phyloP scores from a whole-genome alignment of 2,329 filamentous ascomycete species.

The Calonectria pauciramosa region DNA sequence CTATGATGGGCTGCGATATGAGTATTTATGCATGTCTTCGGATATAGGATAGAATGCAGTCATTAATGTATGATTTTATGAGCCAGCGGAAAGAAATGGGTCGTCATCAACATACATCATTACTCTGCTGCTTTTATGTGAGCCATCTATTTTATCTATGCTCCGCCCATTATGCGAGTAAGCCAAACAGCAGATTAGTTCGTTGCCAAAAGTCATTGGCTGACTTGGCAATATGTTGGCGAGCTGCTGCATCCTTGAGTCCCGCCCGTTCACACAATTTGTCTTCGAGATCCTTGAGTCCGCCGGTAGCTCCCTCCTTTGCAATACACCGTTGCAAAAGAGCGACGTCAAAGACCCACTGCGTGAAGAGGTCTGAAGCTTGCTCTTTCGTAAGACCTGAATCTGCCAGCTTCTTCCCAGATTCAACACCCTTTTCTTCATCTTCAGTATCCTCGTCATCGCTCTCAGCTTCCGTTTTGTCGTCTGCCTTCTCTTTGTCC shows the following conservation, averaged over 20 bases:
- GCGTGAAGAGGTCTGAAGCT: conserved; percentile 64
- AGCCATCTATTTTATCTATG: conserved; percentile 26
- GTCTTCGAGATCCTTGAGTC: conserved; percentile 61
- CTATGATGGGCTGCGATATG: conserved; percentile 62
- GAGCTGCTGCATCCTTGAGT: conserved; percentile 63
- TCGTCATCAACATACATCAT: conserved; percentile 10
- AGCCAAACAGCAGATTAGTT: conserved; percentile 84
- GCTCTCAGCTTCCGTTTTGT: conserved; percentile 24
- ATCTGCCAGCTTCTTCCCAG: conserved; percentile 4
- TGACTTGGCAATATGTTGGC: conserved; percentile 70
- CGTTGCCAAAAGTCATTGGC: conserved; percentile 86
- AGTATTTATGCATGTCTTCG: neutral
- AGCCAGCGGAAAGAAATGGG: neutral
- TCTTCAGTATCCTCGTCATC: conserved; percentile 30
- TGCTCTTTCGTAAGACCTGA: conserved; percentile 40
- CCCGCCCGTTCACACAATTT: conserved; percentile 60
- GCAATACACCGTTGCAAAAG: conserved; percentile 63
- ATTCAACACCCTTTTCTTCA: conserved; percentile 25
- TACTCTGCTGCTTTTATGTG: neutral
- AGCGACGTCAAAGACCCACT: conserved; percentile 73
- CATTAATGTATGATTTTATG: conserved; percentile 1
- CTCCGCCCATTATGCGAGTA: conserved; percentile 66
- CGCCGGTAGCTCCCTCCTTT: conserved; percentile 39
- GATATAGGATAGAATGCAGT: neutral
- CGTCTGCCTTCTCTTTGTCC: conserved; percentile 29